Base-by-base conservation (phyloP, 129 eudicot genomes). In the Flaveria bidentis region DNA sequence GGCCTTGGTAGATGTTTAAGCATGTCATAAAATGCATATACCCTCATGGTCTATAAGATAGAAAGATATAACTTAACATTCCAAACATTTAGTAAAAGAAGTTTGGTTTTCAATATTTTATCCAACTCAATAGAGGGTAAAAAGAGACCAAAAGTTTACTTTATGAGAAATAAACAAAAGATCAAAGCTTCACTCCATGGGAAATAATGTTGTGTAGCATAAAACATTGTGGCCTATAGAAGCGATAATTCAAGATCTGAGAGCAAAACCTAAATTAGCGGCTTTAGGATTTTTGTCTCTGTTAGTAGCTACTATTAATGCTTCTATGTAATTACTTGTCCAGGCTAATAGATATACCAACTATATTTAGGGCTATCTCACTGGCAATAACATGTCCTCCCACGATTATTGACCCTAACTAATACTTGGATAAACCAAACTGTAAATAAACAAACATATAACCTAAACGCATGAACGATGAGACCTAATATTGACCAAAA, bases 21-120 rank as follows among this genome's bases (percentile, higher is more conserved):
- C 69, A 58, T 41, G 57, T 45, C 62, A 75, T 63, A 62, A 15
- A 46, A 56, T 46, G 78, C 57, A 47, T 16, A 65, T 49, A 36
- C 51, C 44, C 53, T 51, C 25, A 13, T 52, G 55, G 17, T 53
- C 26, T 42, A 39, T 45, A 47, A 33, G 80, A 47, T 58, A 20
- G 69, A 58, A 45, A 52, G 42, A 62, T 74, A 57, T 60, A 44
- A 16, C 22, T 18, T 49, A 65, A 51, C 49, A 73, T 73, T 58
- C 71, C 73, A 49, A 9, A 46, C 25, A 42, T 23, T 52, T 20
- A 28, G 36, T 28, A 45, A 17, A 26, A 33, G 18, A 52, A 20
- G 28, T 14, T 18, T 0, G 46, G 6, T 76, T 36, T 42, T 45
- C 57, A 6, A 58, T 74, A 72, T 42, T n/a, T 36, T 33, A 72